Evolutionary conservation across 2,329 filamentous ascomycete species (phyloP), one percentile per base, ranked within the genome.

Genomic region (Camillea tinctor): DNA sequence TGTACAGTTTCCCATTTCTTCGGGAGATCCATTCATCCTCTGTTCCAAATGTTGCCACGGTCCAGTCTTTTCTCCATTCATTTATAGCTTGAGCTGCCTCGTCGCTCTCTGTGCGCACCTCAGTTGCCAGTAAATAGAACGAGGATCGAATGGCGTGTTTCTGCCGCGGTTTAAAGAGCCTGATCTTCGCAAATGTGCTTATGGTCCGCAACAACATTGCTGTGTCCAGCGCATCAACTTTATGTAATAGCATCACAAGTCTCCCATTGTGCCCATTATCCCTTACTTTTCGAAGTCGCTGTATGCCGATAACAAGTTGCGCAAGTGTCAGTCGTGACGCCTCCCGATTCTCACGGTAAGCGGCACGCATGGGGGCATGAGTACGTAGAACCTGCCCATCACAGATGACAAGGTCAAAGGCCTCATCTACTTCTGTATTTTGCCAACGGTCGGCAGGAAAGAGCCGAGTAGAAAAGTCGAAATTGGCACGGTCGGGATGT

Each of bases 71-170:
- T 63, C 79, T 80, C 78, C 79, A 84, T 4, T 17, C 52, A 2
- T 64, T 50, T 1, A 84, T 62, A 0, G 79, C 76, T 8, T 59
- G 30, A 0, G 66, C 2, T 0, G 79, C 80, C 26, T 73, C 69
- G 0, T 64, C 50, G 19, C 63, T 60, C 3, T 69, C 49, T 4
- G 72, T 71, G 50, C 75, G 70, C 0, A 86, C 71, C 2, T 77
- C 64, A 1, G 68, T 76, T 1, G 81, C 82, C 9, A 86, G 61
- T 66, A 85, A 71, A 65, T 86, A 86, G 62, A 85, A 86, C 0
- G 81, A 84, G 0, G 78, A 81, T 3, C 77, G 71, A 20, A 70
- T 79, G 1, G 64, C 67, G 59, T 85, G 80, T 2, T 60, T 64
- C 1, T 7, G 67, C 1, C 7, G 62, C 0, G 80, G 80, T 65